A percentile compares a stretch with the other conserved stretches of the same genome.
Conservation (phyloP, 2,329 filamentous ascomycete genomes). For the Aspergillus sojae region DNA sequence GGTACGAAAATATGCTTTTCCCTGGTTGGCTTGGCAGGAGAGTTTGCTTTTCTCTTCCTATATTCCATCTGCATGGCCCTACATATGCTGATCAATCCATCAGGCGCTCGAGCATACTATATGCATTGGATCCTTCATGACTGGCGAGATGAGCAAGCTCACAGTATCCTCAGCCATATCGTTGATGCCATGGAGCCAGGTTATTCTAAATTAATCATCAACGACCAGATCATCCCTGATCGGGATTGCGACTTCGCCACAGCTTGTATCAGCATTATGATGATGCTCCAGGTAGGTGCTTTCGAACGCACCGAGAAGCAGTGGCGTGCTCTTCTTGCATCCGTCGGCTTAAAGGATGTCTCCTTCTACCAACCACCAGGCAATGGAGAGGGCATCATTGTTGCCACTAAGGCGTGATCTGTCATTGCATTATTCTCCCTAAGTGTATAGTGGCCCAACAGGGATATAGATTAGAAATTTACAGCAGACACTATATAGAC, state of each 20-base stretch:
- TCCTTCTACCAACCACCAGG: too few relatives aligned
- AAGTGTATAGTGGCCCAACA: too few relatives aligned
- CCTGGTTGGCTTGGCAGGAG: not conserved
- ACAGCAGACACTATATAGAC: too few relatives aligned
- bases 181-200: slow-evolving; percentile 25
- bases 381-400: too few relatives aligned
- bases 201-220: slow-evolving; percentile 29
- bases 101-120: slow-evolving; percentile 26
- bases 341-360: slow-evolving; percentile 16
- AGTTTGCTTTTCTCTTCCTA: too few relatives aligned
- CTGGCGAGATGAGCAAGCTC: slow-evolving; percentile 22
- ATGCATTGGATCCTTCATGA: slow-evolving; percentile 29
- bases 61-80: too few relatives aligned
- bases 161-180: slow-evolving; percentile 21
- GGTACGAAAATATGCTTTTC: slow-evolving; percentile 1
- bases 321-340: slow-evolving; percentile 22
- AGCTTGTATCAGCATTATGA: slow-evolving; percentile 16
- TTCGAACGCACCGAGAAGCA: slow-evolving; percentile 27
- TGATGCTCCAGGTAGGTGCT: slow-evolving; percentile 22
- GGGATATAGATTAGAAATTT: too few relatives aligned
- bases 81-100: not conserved
- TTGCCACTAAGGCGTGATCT: too few relatives aligned
- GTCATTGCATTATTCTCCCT: too few relatives aligned
- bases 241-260: slow-evolving; percentile 14
- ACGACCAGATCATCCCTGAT: slow-evolving; percentile 30